Evolutionary conservation across 176 grass and related monocot species (phyloP).

Genomic region (Aegilops sharonensis): DNA sequence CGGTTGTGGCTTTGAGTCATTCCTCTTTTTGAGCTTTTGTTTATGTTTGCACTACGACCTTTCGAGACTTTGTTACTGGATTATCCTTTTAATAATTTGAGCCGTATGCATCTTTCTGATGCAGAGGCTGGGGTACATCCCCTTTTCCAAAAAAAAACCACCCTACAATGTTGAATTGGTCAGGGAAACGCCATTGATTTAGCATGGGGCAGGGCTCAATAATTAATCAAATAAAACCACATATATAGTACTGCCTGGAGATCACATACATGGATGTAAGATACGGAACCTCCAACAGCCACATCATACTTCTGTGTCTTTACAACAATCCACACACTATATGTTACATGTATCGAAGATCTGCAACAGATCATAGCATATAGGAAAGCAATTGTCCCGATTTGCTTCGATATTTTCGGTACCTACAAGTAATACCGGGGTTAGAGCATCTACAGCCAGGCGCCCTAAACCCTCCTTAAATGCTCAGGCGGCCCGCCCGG

Average conservation of each 20-base stretch:
- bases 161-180: constrained; percentile 13
- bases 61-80: no score
- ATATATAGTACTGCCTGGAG: not conserved
- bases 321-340: not conserved
- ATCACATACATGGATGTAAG: constrained; percentile 19
- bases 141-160: no score
- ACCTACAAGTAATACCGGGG: not conserved
- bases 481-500: no score
- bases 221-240: not conserved
- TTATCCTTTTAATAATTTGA: no score
- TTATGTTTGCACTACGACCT: no score
- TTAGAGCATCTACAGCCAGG: no score
- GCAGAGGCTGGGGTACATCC: no score
- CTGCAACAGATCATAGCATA: constrained; percentile 2
- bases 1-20: no score
- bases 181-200: not conserved
- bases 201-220: not conserved
- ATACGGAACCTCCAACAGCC: constrained; percentile 16
- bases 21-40: no score
- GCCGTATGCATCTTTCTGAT: no score
- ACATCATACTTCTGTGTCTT: not conserved
- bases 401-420: not conserved
- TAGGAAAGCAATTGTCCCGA: constrained; percentile 11
- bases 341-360: constrained; percentile 12
- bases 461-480: no score